Evolutionary conservation across 177 flowering plant genomes (phyloP), one percentile per base, ranked within the genome.

Genomic region (Vitis hybrid): DNA sequence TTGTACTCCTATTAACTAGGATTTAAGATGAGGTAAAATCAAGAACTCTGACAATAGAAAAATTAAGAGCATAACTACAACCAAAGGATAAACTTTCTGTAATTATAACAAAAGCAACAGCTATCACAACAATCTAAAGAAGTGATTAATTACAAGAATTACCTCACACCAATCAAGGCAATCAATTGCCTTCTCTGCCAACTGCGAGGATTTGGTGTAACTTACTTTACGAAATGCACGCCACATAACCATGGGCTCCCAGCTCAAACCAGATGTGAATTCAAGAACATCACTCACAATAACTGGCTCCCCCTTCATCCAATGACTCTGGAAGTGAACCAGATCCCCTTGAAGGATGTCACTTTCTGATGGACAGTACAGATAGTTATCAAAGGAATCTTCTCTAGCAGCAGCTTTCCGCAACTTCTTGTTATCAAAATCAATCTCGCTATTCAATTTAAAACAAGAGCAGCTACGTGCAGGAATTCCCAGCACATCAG

Each of bases 181-280:
- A 55, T 74, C 72, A 52, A 68, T 19, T 39, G 76, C 72, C 12
- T 34, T 63, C 18, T 64, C 76, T 6, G 19, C 6, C 64, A 68
- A 68, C 61, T 61, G 49, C 50, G 66, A 62, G 19, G 66, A 60
- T 12, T 51, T 23, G 13, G 39, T 58, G 2, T 30, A 49, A 56
- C 4, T 13, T 17, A 66, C 30, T n/a, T 74, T 17, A 34, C 72
- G 66, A 12, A 68, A 10, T 34, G 76, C 72, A 7, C 76, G 72
- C 76, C 76, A 74, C 76, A 74, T 74, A 1, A 74, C 76, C 76
- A 68, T 74, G 1, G 76, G 76, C 23, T 69, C 73, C 77, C 77
- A 74, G 52, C 77, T 74, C 52, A 74, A 69, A 0, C 77, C 77
- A 49, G 72, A 62, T 48, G 76, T 51, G 1, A 4, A 3, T 52